phyloP scores from a whole-genome alignment of 805 yeast species.

The Candida stauntonica region DNA sequence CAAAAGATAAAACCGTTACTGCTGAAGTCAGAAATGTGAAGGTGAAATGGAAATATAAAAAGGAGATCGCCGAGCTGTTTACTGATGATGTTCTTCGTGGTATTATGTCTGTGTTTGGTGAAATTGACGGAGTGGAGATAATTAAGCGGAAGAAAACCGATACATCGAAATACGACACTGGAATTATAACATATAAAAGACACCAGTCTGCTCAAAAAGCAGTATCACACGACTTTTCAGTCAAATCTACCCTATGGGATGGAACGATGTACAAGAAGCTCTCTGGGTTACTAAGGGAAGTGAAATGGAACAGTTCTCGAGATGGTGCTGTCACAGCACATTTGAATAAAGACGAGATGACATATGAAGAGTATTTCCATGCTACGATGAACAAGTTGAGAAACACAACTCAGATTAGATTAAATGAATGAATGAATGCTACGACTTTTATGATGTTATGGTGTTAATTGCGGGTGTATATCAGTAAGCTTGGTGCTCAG shows the following conservation, averaged over 20 bases:
- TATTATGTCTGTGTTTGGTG: constrained; percentile 24
- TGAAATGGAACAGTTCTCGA: constrained; percentile 15
- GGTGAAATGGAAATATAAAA: constrained; percentile 24
- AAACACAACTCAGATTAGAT: too few relatives aligned
- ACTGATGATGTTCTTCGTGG: constrained; percentile 21
- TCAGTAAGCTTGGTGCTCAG: too few relatives aligned
- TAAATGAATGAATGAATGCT: neutral
- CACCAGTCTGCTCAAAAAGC: constrained; percentile 14
- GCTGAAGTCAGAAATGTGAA: constrained; percentile 11
- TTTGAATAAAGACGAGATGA: constrained; percentile 10
- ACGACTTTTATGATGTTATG: too few relatives aligned
- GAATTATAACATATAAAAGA: constrained; percentile 12
- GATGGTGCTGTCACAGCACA: too few relatives aligned
- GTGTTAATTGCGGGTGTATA: too few relatives aligned
- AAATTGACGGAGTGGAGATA: constrained; percentile 13
- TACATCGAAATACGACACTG: constrained; percentile 16
- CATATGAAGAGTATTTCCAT: constrained; percentile 17
- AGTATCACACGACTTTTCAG: constrained; percentile 11
- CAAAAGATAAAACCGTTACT: neutral
- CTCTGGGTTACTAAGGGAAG: constrained; percentile 20
- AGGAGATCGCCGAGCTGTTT: constrained; percentile 20
- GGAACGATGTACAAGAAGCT: constrained; percentile 20
- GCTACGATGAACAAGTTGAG: neutral
- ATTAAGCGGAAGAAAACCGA: constrained; percentile 12
- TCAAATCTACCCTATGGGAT: constrained; percentile 18